Evolutionary conservation across 352 stramenopile genomes (phyloP).

Genomic region (Globisporangium rhizosaccharum): DNA sequence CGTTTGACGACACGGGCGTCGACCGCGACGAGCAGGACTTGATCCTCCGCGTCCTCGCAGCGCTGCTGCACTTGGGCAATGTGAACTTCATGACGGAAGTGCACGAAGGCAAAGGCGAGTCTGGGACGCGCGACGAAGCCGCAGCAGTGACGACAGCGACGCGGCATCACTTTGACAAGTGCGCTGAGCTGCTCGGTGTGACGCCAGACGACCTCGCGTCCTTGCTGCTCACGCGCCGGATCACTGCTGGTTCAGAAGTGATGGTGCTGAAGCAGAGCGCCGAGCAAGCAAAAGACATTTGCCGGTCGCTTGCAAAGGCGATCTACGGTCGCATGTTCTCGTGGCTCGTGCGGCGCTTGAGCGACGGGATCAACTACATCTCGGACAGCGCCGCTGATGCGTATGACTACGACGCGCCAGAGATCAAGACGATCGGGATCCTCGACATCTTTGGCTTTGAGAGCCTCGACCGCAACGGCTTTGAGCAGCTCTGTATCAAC

Average conservation of each 20-base stretch:
- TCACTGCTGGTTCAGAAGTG: slow-evolving; percentile 90
- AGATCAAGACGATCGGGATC: slow-evolving; percentile 75
- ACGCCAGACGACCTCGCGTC: slow-evolving; percentile 70
- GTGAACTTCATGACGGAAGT: slow-evolving; percentile 73
- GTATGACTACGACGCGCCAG: slow-evolving; percentile 23
- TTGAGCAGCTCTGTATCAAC: slow-evolving; percentile 83
- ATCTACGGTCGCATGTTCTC: slow-evolving; percentile 96
- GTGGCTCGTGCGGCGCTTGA: slow-evolving; percentile 89
- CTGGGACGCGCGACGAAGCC: slow-evolving; percentile 33
- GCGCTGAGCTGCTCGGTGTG: slow-evolving; percentile 88
- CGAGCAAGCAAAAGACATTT: slow-evolving; percentile 82
- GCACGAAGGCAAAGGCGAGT: slow-evolving; percentile 8
- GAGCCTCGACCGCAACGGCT: slow-evolving; percentile 73
- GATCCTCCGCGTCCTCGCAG: slow-evolving; percentile 80
- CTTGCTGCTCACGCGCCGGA: slow-evolving; percentile 85
- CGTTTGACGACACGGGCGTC: slow-evolving; percentile 74
- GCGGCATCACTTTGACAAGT: slow-evolving; percentile 59
- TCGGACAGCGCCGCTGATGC: slow-evolving; percentile 34
- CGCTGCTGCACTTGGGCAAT: slow-evolving; percentile 95
- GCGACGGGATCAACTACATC: slow-evolving; percentile 75
- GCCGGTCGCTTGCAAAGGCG: slow-evolving; percentile 93
- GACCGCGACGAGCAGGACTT: slow-evolving; percentile 30
- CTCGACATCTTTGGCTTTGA: slow-evolving; percentile 90
- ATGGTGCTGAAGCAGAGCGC: slow-evolving; percentile 75
- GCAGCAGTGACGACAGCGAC: slow-evolving; percentile 36